These are phyloP conservation scores for Auriscalpium orientale DNA, from an alignment of 768 basidiomycete species.

Conservation along the genomic window DNA sequence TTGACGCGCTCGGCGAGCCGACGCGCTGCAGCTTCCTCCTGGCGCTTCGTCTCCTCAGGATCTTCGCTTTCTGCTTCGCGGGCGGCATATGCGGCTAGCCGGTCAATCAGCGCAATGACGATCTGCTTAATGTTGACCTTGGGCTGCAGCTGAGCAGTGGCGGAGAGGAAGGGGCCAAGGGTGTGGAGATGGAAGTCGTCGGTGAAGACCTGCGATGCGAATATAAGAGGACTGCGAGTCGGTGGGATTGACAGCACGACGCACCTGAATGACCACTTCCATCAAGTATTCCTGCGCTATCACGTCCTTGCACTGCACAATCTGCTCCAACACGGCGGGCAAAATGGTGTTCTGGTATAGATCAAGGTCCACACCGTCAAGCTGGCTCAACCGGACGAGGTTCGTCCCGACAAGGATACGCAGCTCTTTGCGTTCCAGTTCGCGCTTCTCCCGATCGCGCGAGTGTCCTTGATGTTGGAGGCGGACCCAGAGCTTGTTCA, in stretches of 20 bases:
- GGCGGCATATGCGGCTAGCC: slow-evolving; percentile 91
- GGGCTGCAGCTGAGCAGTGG: slow-evolving; percentile 93
- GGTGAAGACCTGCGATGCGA: slow-evolving; percentile 76
- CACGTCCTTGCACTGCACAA: slow-evolving; percentile 96
- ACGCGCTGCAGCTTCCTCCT: slow-evolving; percentile 88
- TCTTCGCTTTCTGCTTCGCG: slow-evolving; percentile 95
- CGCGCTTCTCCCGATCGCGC: slow-evolving; percentile 93
- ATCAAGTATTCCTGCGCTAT: slow-evolving; percentile 99
- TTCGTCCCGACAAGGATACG: slow-evolving; percentile 97
- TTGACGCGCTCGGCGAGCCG: slow-evolving; percentile 85
- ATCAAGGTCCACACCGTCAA: slow-evolving; percentile 93
- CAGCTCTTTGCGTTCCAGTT: slow-evolving; percentile 90
- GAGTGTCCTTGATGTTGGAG: slow-evolving; percentile 97
- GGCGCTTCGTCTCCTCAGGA: slow-evolving; percentile 86
- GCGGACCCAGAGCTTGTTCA: slow-evolving; percentile 99
- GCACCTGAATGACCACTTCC: slow-evolving; percentile 98
- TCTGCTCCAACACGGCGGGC: slow-evolving; percentile 91
- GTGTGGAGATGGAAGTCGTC: slow-evolving; percentile 97
- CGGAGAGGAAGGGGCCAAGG: slow-evolving; percentile 92
- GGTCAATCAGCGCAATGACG: slow-evolving; percentile 95
- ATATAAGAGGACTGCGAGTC: background rate
- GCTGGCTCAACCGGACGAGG: slow-evolving; percentile 87
- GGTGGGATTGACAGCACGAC: slow-evolving; percentile 13
- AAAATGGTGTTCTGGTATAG: slow-evolving; percentile 84
- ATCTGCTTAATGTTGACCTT: slow-evolving; percentile 99